Conservation (phyloP, 2,329 filamentous ascomycete species). For the Exophiala viscosa region DNA sequence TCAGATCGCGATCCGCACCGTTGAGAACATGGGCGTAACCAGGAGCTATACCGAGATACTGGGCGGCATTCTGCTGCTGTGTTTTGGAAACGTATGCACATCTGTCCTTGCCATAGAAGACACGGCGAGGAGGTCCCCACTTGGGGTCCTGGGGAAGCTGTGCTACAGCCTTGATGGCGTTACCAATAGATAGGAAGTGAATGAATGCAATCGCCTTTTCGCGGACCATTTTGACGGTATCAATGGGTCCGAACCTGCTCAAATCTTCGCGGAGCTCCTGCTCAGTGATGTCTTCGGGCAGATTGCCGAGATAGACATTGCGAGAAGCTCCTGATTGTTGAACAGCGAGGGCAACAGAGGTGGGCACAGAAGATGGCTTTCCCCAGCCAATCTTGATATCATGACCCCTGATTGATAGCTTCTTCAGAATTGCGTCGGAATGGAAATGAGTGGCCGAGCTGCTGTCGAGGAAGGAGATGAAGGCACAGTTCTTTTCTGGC, state of each 20-base stretch:
- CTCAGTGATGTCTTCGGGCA: slow-evolving; percentile 84
- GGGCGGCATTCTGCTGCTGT: slow-evolving; percentile 96
- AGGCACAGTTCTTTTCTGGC: slow-evolving; percentile 98
- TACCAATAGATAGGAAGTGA: slow-evolving; percentile 94
- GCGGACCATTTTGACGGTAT: slow-evolving; percentile 94
- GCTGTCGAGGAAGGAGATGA: slow-evolving; percentile 97
- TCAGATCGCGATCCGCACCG: slow-evolving; percentile 90
- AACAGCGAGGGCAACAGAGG: slow-evolving; percentile 92
- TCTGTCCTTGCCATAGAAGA: slow-evolving; percentile 98
- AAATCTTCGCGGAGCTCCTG: slow-evolving; percentile 91
- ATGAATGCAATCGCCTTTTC: slow-evolving; percentile 98
- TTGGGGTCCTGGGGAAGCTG: slow-evolving; percentile 94
- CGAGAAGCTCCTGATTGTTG: slow-evolving; percentile 95
- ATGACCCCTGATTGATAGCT: slow-evolving; percentile 95
- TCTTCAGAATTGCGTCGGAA: slow-evolving; percentile 99
- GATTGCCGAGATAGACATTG: slow-evolving; percentile 93
- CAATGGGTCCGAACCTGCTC: slow-evolving; percentile 92
- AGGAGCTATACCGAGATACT: slow-evolving; percentile 94
- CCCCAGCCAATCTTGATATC: slow-evolving; percentile 99
- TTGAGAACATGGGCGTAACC: slow-evolving; percentile 96
- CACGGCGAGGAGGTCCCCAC: slow-evolving; percentile 91
- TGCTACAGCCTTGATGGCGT: slow-evolving; percentile 95
- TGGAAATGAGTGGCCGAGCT: slow-evolving; percentile 98
- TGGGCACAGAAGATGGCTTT: slow-evolving; percentile 96
- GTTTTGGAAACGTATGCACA: slow-evolving; percentile 99